phyloP scores from a whole-genome alignment of 192 early-diverging fungal genomes.

The Coemansia sp. region DNA sequence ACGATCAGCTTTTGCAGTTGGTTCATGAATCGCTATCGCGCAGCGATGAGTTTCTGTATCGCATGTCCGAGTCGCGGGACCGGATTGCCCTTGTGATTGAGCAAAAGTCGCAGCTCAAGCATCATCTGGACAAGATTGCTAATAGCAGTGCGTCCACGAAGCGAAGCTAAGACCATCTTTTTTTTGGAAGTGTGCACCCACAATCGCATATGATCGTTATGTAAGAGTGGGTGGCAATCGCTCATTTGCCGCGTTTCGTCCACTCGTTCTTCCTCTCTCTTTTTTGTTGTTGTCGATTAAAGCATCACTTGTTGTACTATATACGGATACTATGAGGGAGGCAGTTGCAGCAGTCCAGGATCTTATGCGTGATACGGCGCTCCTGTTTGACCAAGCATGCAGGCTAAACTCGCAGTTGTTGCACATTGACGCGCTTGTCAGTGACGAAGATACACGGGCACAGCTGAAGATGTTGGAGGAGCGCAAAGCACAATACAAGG shows the following conservation, averaged over 20 bases:
- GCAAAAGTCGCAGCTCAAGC: slow-evolving; percentile 40
- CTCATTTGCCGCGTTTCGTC: not conserved
- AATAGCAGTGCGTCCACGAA: not conserved
- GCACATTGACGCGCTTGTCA: slow-evolving; percentile 41
- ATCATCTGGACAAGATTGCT: slow-evolving; percentile 31
- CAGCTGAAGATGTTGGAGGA: slow-evolving; percentile 29
- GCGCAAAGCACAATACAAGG: slow-evolving; percentile 29
- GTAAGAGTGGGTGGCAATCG: not conserved
- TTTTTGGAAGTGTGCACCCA: not conserved
- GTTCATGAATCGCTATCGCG: slow-evolving; percentile 48
- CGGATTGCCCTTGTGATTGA: slow-evolving; percentile 44
- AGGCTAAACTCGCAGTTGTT: slow-evolving; percentile 40
- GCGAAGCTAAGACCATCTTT: not conserved
- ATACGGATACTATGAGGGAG: slow-evolving; percentile 28
- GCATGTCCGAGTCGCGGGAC: slow-evolving; percentile 43
- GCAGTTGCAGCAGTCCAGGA: slow-evolving; percentile 38
- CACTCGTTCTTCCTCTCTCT: not conserved
- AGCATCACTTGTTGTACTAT: not conserved
- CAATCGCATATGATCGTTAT: not conserved
- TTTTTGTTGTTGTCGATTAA: not conserved
- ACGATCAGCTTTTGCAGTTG: slow-evolving; percentile 44
- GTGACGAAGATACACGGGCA: slow-evolving; percentile 6
- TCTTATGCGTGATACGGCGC: slow-evolving; percentile 48
- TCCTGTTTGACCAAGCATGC: slow-evolving; percentile 41
- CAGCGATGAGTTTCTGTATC: slow-evolving; percentile 50